These are phyloP conservation scores for Oemleria cerasiformis DNA, from an alignment of 306 rosid genomes.

Conservation along the genomic window DNA sequence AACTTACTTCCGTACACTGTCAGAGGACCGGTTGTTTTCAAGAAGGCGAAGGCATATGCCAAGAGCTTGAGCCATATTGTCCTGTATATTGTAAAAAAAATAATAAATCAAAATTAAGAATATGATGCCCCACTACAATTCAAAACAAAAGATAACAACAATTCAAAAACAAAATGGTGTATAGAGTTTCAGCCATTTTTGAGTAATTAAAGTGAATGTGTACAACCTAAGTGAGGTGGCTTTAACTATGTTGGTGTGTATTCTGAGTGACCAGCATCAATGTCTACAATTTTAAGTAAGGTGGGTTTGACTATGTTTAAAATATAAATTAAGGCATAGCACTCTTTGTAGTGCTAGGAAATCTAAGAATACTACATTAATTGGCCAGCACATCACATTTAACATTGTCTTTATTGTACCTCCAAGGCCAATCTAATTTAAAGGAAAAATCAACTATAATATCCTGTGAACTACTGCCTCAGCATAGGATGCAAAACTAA, in stretches of 20 bases:
- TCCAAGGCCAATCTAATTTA: slow-evolving; percentile 10
- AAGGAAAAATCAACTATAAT: slow-evolving; percentile 24
- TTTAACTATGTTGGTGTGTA: neutral
- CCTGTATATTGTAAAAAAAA: slow-evolving; percentile 47
- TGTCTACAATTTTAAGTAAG: neutral
- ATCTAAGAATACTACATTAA: neutral
- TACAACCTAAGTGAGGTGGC: no score
- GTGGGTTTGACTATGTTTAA: neutral
- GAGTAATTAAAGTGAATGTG: neutral
- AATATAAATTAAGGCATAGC: neutral
- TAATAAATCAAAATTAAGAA: neutral
- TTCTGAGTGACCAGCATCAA: neutral
- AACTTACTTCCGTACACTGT: slow-evolving; percentile 85
- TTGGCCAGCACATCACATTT: slow-evolving; percentile 1
- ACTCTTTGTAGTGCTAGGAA: neutral
- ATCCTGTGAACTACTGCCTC: slow-evolving; percentile 1
- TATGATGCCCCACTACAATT: slow-evolving; percentile 1
- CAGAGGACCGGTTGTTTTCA: slow-evolving; percentile 82
- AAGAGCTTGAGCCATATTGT: slow-evolving; percentile 85
- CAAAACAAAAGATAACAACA: neutral
- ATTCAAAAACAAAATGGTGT: neutral
- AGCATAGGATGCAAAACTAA: neutral
- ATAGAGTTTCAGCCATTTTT: neutral
- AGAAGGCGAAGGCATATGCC: slow-evolving; percentile 92
- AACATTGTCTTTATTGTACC: neutral